A percentile compares a stretch with the other conserved stretches of the same genome.
These are phyloP conservation scores for Cornus controversa DNA, from an alignment of 148 eudicot species.

Conservation along the genomic window DNA sequence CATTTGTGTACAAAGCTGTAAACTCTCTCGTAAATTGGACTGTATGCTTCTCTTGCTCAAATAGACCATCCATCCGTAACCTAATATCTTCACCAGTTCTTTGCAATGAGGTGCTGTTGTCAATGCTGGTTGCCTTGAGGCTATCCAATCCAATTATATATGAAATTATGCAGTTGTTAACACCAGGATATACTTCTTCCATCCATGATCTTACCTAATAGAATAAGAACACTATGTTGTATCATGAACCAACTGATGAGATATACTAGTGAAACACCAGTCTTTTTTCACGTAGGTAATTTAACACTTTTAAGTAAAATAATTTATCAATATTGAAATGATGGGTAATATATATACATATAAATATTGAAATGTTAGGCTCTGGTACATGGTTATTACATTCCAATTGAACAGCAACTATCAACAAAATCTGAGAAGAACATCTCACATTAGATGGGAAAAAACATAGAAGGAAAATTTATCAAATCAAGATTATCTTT, in stretches of 20 bases:
- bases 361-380: too few species aligned
- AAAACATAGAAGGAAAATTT: too few species aligned
- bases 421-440: too few species aligned
- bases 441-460: too few species aligned
- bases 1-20: conserved; percentile 90
- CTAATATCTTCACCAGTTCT: conserved; percentile 59
- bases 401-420: too few species aligned
- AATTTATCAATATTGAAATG: too few species aligned
- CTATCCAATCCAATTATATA: conserved; percentile 95
- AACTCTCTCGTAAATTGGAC: conserved; percentile 71
- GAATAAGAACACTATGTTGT: conserved; percentile 8
- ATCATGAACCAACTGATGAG: neutral
- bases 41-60: conserved; percentile 70
- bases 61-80: conserved; percentile 92
- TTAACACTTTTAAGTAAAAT: too few species aligned
- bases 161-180: conserved; percentile 50
- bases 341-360: too few species aligned
- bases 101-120: conserved; percentile 21
- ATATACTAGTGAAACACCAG: too few species aligned
- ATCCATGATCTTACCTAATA: conserved; percentile 90
- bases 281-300: neutral
- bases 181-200: conserved; percentile 77
- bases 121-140: conserved; percentile 52
- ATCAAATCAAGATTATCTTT: too few species aligned
- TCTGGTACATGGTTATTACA: too few species aligned